phyloP scores from a whole-genome alignment of 2,329 filamentous ascomycete genomes.

The Fusarium austroafricanum region DNA sequence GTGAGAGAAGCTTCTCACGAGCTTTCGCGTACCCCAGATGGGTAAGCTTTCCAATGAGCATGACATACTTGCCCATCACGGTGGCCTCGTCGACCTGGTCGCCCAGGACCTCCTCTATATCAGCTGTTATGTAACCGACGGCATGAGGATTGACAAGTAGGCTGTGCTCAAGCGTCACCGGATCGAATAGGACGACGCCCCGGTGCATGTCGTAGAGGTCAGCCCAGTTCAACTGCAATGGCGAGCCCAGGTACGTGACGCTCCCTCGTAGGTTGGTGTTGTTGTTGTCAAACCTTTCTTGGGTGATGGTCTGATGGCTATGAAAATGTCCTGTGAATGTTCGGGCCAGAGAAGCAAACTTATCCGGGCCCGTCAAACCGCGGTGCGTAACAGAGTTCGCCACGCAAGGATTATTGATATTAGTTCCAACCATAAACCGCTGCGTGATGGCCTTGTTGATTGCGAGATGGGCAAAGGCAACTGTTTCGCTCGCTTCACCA shows the following conservation, averaged over 20 bases:
- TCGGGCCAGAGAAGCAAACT: conserved; percentile 36
- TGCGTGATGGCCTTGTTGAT: conserved; percentile 43
- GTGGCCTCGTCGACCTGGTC: neutral
- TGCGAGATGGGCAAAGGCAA: conserved; percentile 41
- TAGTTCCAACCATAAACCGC: conserved; percentile 5
- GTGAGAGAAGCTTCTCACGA: conserved; percentile 34
- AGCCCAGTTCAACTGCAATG: conserved; percentile 35
- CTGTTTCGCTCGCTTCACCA: conserved; percentile 26
- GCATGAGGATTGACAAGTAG: conserved; percentile 35
- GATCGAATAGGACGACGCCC: conserved; percentile 35
- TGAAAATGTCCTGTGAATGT: conserved; percentile 43
- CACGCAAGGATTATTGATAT: neutral
- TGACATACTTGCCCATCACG: conserved; percentile 30
- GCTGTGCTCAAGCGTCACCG: conserved; percentile 33
- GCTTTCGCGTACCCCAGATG: conserved; percentile 25
- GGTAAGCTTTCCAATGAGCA: conserved; percentile 26
- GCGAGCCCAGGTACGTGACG: conserved; percentile 38
- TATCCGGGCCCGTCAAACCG: conserved; percentile 32
- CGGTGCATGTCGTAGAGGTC: conserved; percentile 38
- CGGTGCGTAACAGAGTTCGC: conserved; percentile 14
- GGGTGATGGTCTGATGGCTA: conserved; percentile 35
- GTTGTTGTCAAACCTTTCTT: conserved; percentile 1
- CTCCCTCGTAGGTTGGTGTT: conserved; percentile 20
- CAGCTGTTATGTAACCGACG: conserved; percentile 22
- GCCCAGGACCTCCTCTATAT: conserved; percentile 21